phyloP scores from a whole-genome alignment of 2,329 filamentous ascomycete genomes.

The Hypoxylon sp. region DNA sequence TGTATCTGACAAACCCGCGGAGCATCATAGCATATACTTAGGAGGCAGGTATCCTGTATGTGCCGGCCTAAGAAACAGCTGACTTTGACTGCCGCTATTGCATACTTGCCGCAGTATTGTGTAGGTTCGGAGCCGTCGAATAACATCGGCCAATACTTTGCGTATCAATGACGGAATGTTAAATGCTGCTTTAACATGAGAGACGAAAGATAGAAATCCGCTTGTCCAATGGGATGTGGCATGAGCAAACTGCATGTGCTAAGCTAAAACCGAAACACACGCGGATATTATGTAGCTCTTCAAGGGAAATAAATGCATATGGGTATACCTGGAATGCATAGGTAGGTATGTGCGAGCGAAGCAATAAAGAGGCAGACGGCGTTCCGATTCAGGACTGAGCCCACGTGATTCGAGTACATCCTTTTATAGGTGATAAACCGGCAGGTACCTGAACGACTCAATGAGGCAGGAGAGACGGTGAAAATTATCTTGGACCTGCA shows the following conservation, averaged over 20 bases:
- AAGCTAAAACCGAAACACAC: constrained; percentile 21
- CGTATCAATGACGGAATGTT: constrained; percentile 28
- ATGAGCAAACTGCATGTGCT: constrained; percentile 15
- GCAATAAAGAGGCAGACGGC: not conserved
- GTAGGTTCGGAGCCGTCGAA: constrained; percentile 8
- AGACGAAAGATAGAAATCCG: constrained; percentile 4
- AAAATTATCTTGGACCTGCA: constrained; percentile 5
- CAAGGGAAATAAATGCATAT: not conserved
- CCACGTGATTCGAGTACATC: constrained; percentile 34
- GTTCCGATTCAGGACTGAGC: constrained; percentile 24
- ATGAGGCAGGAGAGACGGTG: constrained; percentile 18
- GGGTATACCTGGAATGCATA: too few relatives aligned
- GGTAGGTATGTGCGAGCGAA: not conserved
- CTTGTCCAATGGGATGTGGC: constrained; percentile 23
- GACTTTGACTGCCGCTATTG: constrained; percentile 16
- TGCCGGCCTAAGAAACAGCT: constrained; percentile 18
- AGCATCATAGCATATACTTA: not conserved
- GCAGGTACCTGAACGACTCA: constrained; percentile 4
- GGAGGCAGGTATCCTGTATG: not conserved
- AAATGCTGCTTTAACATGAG: constrained; percentile 32
- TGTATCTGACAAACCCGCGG: constrained; percentile 9
- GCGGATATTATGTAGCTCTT: constrained; percentile 2
- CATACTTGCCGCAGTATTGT: not conserved
- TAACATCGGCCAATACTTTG: constrained; percentile 12
- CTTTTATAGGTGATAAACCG: constrained; percentile 21